These are phyloP conservation scores for Xylaria cubensis DNA, from an alignment of 495 filamentous ascomycete genomes.

Conservation along the genomic window DNA sequence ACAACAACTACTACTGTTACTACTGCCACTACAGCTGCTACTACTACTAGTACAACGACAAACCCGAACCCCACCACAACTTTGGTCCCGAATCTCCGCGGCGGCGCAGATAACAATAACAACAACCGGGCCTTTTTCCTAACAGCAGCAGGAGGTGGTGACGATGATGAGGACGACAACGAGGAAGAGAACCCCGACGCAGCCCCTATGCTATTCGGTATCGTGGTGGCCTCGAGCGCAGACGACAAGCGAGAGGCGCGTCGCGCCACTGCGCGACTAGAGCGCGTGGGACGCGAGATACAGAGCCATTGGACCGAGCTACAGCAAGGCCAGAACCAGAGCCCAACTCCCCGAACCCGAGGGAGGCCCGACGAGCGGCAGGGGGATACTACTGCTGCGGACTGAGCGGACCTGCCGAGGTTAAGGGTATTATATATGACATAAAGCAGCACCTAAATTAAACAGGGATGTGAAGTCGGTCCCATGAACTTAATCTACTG, in stretches of 20 bases:
- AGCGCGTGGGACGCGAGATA: constrained; percentile 46
- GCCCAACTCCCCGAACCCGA: background rate
- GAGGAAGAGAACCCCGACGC: constrained; percentile 31
- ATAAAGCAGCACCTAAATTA: background rate
- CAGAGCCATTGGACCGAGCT: constrained; percentile 40
- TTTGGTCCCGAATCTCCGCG: constrained; percentile 16
- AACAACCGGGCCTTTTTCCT: background rate
- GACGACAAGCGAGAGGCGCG: constrained; percentile 42
- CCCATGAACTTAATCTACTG: background rate
- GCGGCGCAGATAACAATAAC: background rate
- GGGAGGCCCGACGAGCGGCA: constrained; percentile 1
- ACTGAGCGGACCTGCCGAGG: constrained; percentile 25
- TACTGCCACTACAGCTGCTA: too few relatives aligned
- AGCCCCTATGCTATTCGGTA: constrained; percentile 42
- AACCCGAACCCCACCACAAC: background rate
- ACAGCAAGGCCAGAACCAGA: background rate
- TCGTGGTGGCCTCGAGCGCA: constrained; percentile 39
- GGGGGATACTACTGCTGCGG: constrained; percentile 19
- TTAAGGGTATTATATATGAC: background rate
- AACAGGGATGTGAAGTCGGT: background rate
- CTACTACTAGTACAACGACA: background rate
- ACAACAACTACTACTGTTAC: too few relatives aligned
- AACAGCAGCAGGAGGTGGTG: background rate
- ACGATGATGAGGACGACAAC: constrained; percentile 5
- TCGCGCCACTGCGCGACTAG: constrained; percentile 42